Evolutionary conservation across 225 moss, liverwort and hornwort species (phyloP).

Genomic region (Asterella californica): DNA sequence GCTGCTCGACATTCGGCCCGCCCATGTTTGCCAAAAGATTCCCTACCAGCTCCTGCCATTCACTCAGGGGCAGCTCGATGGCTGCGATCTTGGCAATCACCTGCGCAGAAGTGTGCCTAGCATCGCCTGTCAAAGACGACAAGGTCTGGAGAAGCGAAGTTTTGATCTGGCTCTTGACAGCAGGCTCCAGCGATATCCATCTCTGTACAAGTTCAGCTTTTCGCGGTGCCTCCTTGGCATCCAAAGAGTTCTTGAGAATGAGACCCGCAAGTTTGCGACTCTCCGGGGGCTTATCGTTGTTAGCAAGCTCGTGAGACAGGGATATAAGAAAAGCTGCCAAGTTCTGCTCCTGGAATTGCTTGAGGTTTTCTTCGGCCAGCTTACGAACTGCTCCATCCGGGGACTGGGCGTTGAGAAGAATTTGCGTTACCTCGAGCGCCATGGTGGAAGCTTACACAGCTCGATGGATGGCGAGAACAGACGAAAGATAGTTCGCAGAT

Average conservation of each 20-base stretch:
- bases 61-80: constrained; percentile 47
- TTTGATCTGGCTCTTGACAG: constrained; percentile 48
- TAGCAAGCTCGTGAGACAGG: constrained; percentile 46
- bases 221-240: constrained; percentile 49
- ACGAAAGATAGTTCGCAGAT: constrained; percentile 10
- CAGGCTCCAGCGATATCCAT: constrained; percentile 45
- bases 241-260: constrained; percentile 53
- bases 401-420: constrained; percentile 50
- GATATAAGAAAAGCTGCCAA: constrained; percentile 48
- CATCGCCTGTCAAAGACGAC: constrained; percentile 36
- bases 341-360: constrained; percentile 54
- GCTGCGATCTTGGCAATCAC: constrained; percentile 51
- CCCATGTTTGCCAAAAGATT: constrained; percentile 45
- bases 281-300: constrained; percentile 45
- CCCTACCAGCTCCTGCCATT: constrained; percentile 50
- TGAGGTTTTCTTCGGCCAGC: constrained; percentile 45
- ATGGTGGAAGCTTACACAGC: constrained; percentile 14
- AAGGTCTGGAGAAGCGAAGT: constrained; percentile 41
- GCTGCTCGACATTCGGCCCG: constrained; percentile 42
- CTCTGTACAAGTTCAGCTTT: constrained; percentile 51
- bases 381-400: constrained; percentile 47
- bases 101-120: constrained; percentile 45
- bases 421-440: constrained; percentile 53
- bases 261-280: constrained; percentile 49
- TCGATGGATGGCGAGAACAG: constrained; percentile 7